Base-by-base conservation (phyloP, 495 filamentous ascomycete species). In the Trichoderma virens region DNA sequence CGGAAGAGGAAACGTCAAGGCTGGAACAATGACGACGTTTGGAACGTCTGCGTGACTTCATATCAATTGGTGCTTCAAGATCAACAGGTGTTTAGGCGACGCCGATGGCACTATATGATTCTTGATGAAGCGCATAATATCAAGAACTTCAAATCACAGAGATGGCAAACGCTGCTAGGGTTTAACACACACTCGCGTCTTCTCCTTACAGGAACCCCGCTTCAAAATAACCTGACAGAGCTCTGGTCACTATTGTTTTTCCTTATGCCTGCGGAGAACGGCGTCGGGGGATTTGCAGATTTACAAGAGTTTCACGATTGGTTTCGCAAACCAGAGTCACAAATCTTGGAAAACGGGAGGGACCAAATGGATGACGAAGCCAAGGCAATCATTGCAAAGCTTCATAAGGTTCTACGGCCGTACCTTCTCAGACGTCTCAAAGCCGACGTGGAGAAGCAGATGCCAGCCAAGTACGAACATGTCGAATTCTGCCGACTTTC, bases 121-220 rank as follows among this genome's bases (percentile, higher is more conserved):
- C 85, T 99, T 18, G 95, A 99, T 72, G 95, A 99, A 77, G 95
- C 95, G 1, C 95, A 99, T 74, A 98, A 98, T 73, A 99, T 99
- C 81, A 98, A 98, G 74, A 99, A 99, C 72, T 98, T 97, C 80
- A 91, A 93, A 67, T 96, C 93, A 0, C 92, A 96, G 73, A 81
- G 93, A 65, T 99, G 94, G 94, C 93, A 98, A 72, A 91, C 90
- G 0, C 79, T 99, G 60, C 84, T 99, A 7, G 94, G 87, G 0
- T 95, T 98, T 76, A 89, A 91, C 66, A 97, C 93, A 3, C 85
- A 87, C 59, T 88, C 92, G 27, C 84, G 95, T 27, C 82, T 99
- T 39, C 81, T 99, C 2, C 81, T 99, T 5, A 99, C 95, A 0
- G 95, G 95, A 61, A 99, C 95, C 5, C 95, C 95, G 2, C 79